Evolutionary conservation across 495 filamentous ascomycete genomes (phyloP).

Genomic region (Chlorociboria aeruginascens): DNA sequence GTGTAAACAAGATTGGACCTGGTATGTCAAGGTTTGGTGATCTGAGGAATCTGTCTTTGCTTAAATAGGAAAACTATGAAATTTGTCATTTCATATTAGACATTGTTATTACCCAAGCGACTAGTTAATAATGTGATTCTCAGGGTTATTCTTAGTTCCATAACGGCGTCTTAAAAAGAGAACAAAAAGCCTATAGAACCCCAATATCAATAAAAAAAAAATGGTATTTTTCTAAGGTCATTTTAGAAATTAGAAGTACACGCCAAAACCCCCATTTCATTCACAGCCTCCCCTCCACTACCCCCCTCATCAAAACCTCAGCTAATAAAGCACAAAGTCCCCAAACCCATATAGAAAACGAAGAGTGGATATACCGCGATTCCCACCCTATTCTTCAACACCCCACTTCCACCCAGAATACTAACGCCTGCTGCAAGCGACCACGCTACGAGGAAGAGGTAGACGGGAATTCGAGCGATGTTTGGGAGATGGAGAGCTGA

Average conservation of each 20-base stretch:
- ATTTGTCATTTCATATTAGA: too few relatives aligned
- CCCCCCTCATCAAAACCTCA: conserved; percentile 21
- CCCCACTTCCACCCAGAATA: conserved; percentile 88
- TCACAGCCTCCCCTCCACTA: too few relatives aligned
- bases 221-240: background rate
- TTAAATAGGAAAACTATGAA: too few relatives aligned
- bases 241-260: background rate
- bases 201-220: too few relatives aligned
- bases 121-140: too few relatives aligned
- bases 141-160: too few relatives aligned
- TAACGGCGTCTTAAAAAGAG: too few relatives aligned
- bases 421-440: conserved; percentile 90
- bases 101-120: too few relatives aligned
- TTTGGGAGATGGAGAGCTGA: conserved; percentile 67
- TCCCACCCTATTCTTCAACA: conserved; percentile 86
- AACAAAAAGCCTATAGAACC: too few relatives aligned
- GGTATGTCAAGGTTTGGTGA: too few relatives aligned
- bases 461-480: conserved; percentile 78
- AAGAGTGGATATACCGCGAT: conserved; percentile 91
- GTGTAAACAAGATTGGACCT: too few relatives aligned
- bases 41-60: too few relatives aligned
- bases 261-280: background rate
- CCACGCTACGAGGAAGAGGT: conserved; percentile 79
- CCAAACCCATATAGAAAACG: conserved; percentile 90
- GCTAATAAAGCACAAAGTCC: conserved; percentile 93